Evolutionary conservation across 352 stramenopile species (phyloP).

Genomic region (Phytophthora rubi): DNA sequence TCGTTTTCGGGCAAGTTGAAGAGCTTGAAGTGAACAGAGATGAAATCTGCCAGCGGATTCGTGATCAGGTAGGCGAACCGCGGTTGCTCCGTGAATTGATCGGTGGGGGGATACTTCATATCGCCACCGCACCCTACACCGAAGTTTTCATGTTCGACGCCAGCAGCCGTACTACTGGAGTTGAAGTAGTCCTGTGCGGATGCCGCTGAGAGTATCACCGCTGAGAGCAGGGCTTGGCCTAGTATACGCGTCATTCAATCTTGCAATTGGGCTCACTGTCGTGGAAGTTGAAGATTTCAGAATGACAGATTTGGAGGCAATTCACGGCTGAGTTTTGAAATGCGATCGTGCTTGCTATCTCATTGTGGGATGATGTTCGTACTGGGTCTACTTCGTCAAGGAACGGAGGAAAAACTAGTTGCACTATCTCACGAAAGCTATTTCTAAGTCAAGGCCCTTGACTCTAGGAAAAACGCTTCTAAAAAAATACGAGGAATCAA

Average conservation of each 20-base stretch:
- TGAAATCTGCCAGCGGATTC: slow-evolving; percentile 53
- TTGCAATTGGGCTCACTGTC: neutral
- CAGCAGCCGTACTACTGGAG: slow-evolving; percentile 7
- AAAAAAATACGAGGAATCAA: neutral
- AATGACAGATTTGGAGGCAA: neutral
- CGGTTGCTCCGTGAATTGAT: slow-evolving; percentile 28
- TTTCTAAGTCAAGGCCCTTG: neutral
- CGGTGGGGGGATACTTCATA: slow-evolving; percentile 34
- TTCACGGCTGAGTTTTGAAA: neutral
- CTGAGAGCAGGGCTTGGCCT: neutral
- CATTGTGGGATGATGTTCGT: neutral
- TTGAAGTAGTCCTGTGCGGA: slow-evolving; percentile 10
- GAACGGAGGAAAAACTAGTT: neutral
- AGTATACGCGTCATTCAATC: slow-evolving; percentile 6
- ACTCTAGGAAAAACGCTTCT: neutral
- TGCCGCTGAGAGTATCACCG: slow-evolving; percentile 7
- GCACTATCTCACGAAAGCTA: neutral
- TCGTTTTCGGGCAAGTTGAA: slow-evolving; percentile 68
- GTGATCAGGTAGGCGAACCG: slow-evolving; percentile 47
- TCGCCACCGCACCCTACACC: slow-evolving; percentile 43
- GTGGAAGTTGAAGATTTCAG: slow-evolving; percentile 7
- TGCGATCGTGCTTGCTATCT: neutral
- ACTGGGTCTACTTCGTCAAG: neutral
- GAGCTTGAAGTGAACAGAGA: slow-evolving; percentile 63
- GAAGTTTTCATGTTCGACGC: slow-evolving; percentile 26